Base-by-base conservation (phyloP, 2,329 filamentous ascomycete species). In the Penicillium hordei region DNA sequence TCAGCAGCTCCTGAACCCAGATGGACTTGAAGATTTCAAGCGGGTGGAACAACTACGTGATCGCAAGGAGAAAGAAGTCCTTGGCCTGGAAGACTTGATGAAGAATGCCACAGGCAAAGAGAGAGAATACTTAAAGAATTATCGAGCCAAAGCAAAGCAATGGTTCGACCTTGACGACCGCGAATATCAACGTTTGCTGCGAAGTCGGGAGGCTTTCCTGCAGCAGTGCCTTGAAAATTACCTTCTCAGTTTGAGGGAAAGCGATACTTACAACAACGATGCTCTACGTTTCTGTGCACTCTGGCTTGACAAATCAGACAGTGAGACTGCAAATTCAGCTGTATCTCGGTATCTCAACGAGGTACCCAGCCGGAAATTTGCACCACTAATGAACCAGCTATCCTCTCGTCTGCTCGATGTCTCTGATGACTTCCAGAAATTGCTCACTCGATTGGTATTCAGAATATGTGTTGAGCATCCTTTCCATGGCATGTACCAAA, bases 401-500 rank as follows among this genome's bases (percentile, higher is more conserved):
- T 93, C 93, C 6, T 99, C 95, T n/a, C 87, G 94, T 8, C 79
- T 99, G 6, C 86, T 96, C 60, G 85, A 90, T 60, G 83, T 87
- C 33, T 75, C 82, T 1, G 83, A 82, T 17, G 71, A 79, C 0
- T 99, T 99, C 69, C 94, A 99, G 68, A 81, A 80, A 40, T 81
- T 93, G 1, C 79, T 99, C 2, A 84, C 86, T 51, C 80, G 81
- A 2, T 78, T 99, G 19, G 87, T 97, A 4, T 86, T 87, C 68
- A 87, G 87, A 9, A 96, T 99, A 55, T 97, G 93, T 70, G 81
- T 84, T 12, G 92, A 99, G 57, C 94, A 99, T 75, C 95, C 94
- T 0, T 96, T 93, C 72, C 95, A 99, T 71, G 92, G 92, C 48
- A 93, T 97, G 87, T 96, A 99, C 72, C 93, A 97, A 66, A 91